Evolutionary conservation across 305 asterid species (phyloP).

Genomic region (Galium porrigens): DNA sequence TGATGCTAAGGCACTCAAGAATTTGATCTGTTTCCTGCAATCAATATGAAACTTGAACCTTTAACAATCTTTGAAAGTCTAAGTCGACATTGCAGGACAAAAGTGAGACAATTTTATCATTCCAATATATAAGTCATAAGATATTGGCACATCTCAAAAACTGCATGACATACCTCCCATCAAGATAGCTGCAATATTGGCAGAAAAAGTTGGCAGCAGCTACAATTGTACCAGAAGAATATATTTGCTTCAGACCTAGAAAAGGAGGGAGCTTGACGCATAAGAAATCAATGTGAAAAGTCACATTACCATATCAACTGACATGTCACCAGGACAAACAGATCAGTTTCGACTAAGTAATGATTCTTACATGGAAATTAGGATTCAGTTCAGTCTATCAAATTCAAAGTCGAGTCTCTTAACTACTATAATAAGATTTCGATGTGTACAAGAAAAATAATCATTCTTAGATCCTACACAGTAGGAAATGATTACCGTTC

Average conservation of each 20-base stretch:
- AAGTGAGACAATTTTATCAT: background rate
- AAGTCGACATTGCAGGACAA: background rate
- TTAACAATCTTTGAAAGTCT: background rate
- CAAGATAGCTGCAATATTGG: slow-evolving; percentile 47
- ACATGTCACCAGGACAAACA: background rate
- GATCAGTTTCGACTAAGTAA: background rate
- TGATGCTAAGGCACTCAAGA: slow-evolving; percentile 47
- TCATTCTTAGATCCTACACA: background rate
- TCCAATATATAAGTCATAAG: background rate
- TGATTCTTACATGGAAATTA: slow-evolving; percentile 2
- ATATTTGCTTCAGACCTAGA: slow-evolving; percentile 63
- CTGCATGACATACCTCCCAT: slow-evolving; percentile 36
- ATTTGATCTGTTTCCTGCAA: slow-evolving; percentile 45
- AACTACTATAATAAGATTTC: background rate
- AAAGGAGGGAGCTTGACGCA: slow-evolving; percentile 6
- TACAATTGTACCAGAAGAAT: slow-evolving; percentile 55
- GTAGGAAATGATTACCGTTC: background rate
- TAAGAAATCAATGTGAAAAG: background rate
- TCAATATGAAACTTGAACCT: background rate
- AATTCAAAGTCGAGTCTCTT: background rate
- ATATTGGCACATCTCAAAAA: background rate
- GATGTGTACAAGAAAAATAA: background rate
- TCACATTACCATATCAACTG: background rate
- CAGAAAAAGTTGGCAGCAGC: slow-evolving; percentile 53
- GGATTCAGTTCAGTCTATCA: background rate